Percentiles rank a stretch among this genome's conserved stretches.
phyloP scores from a whole-genome alignment of 441 rosid genomes.

The Iberis amara region DNA sequence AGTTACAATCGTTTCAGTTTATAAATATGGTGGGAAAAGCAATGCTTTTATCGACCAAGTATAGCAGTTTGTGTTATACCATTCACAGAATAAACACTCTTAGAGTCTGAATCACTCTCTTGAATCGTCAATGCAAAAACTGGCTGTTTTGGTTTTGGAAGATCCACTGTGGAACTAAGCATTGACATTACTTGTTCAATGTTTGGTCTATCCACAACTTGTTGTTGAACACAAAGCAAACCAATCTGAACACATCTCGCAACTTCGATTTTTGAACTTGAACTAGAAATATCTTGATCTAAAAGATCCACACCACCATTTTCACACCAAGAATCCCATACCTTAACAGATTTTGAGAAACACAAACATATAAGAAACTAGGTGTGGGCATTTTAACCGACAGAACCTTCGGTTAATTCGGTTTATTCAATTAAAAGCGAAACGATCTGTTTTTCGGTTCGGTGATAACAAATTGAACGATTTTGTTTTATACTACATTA shows the following conservation, averaged over 20 bases:
- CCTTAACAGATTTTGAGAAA: conserved; percentile 16
- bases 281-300: conserved; percentile 27
- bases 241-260: conserved; percentile 38
- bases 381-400: no score
- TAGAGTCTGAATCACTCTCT: conserved; percentile 28
- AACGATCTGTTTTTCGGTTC: no score
- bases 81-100: conserved; percentile 20
- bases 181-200: conserved; percentile 36
- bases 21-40: conserved; percentile 1
- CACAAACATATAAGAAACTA: neutral
- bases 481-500: no score
- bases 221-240: conserved; percentile 38
- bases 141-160: conserved; percentile 24
- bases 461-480: no score
- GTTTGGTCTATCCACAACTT: conserved; percentile 40
- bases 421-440: no score
- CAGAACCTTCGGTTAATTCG: no score
- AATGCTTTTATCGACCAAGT: conserved; percentile 19
- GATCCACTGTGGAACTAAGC: conserved; percentile 34
- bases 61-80: conserved; percentile 20
- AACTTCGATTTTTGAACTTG: conserved; percentile 24
- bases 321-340: conserved; percentile 41
- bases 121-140: conserved; percentile 26
- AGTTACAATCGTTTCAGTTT: neutral
- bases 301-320: conserved; percentile 29